Evolutionary conservation across 106 monocot genomes (phyloP).

Genomic region (Platanthera guangdongensis): DNA sequence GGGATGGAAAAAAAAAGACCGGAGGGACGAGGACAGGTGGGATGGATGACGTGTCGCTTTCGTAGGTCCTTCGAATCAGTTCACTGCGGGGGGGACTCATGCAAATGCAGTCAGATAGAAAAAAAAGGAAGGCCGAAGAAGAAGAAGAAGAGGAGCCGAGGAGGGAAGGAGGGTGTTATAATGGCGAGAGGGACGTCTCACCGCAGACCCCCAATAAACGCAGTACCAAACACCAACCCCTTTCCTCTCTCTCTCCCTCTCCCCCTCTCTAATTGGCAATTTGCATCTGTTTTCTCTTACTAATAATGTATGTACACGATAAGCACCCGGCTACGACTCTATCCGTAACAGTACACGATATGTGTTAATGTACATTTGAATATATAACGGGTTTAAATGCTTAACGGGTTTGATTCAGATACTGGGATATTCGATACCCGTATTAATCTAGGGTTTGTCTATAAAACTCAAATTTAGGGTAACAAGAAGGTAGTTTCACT

Average conservation of each 20-base stretch:
- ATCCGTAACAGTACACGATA: too few relatives aligned
- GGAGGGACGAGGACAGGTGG: constrained; percentile 1
- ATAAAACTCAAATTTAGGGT: too few relatives aligned
- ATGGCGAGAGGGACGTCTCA: constrained; percentile 13
- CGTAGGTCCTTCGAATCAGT: constrained; percentile 12
- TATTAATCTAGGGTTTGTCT: too few relatives aligned
- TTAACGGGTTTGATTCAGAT: too few relatives aligned
- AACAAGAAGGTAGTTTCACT: too few relatives aligned
- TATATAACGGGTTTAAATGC: too few relatives aligned
- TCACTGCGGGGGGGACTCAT: background rate
- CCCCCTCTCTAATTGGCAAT: background rate
- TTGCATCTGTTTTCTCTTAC: background rate
- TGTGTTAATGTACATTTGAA: too few relatives aligned
- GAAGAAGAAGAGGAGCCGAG: background rate
- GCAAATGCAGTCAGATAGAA: too few relatives aligned
- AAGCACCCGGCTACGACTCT: too few relatives aligned
- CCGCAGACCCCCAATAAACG: constrained; percentile 2
- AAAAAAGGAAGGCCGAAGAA: too few relatives aligned
- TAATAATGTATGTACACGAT: background rate
- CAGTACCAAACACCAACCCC: constrained; percentile 3
- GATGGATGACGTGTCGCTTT: constrained; percentile 11
- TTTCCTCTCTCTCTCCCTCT: background rate
- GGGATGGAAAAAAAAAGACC: background rate
- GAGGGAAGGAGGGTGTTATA: background rate
- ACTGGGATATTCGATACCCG: too few relatives aligned